Evolutionary conservation across 23 red algal genomes (phyloP).

Genomic region (Chondrus crispus): DNA sequence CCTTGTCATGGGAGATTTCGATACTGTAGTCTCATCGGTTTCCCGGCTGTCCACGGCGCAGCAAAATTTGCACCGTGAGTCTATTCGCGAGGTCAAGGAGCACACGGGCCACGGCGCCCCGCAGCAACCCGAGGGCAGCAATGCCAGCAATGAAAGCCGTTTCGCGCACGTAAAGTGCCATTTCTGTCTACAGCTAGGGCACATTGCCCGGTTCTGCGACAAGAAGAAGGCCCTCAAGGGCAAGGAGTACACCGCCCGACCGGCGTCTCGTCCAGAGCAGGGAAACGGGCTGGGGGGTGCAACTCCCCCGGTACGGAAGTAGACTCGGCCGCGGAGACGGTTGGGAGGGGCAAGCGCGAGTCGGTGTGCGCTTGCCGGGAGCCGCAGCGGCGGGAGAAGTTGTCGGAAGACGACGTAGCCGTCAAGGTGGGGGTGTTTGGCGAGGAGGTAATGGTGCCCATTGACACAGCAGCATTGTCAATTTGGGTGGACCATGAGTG

Average conservation of each 20-base stretch:
- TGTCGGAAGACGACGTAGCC: background rate
- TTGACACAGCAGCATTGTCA: background rate
- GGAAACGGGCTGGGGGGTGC: background rate
- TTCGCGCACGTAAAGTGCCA: background rate
- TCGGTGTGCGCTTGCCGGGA: background rate
- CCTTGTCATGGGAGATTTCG: slow-evolving; percentile 4
- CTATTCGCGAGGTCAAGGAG: background rate
- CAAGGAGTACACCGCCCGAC: too few relatives aligned
- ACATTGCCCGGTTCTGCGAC: background rate
- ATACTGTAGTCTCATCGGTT: background rate
- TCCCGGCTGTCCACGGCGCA: background rate
- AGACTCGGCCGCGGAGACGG: background rate
- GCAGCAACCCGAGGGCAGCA: too few relatives aligned
- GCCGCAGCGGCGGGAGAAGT: background rate
- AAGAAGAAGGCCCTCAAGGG: background rate
- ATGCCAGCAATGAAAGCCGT: background rate
- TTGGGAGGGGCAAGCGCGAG: background rate
- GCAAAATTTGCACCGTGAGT: background rate
- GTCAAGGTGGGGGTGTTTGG: background rate
- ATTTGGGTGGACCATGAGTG: background rate
- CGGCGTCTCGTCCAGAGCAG: background rate
- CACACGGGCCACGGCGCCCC: too few relatives aligned
- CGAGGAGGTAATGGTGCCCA: background rate
- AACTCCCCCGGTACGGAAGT: background rate
- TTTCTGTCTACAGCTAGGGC: background rate